phyloP scores from a whole-genome alignment of 2,329 filamentous ascomycete genomes.

The Fusarium sp. region DNA sequence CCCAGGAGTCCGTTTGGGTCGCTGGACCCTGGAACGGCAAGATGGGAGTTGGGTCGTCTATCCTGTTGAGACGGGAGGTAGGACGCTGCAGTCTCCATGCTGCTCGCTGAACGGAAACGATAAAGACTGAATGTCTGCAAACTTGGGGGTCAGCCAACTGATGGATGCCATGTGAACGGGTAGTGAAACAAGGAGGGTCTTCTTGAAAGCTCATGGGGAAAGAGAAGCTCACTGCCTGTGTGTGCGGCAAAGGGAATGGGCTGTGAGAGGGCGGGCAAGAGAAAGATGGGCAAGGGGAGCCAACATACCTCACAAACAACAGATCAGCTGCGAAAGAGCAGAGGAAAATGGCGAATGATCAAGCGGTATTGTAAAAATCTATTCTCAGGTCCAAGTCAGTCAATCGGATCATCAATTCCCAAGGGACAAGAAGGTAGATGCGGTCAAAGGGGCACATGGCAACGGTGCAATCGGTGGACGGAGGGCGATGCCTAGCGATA shows the following conservation, averaged over 20 bases:
- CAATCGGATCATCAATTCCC: background rate
- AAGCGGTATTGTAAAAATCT: conserved; percentile 47
- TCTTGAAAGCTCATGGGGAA: background rate
- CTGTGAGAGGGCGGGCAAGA: background rate
- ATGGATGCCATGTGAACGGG: background rate
- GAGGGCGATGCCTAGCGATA: background rate
- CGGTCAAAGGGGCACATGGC: background rate
- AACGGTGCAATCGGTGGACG: background rate
- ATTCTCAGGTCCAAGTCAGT: background rate
- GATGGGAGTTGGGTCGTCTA: conserved; percentile 47
- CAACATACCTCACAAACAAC: conserved; percentile 48
- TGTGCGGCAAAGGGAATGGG: background rate
- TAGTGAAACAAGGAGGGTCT: background rate
- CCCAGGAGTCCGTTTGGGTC: conserved; percentile 49
- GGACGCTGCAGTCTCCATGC: conserved; percentile 53
- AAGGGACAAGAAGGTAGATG: background rate
- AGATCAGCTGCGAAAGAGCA: conserved; percentile 47
- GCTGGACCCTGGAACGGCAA: conserved; percentile 45
- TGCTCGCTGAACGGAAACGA: conserved; percentile 46
- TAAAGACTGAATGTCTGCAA: conserved; percentile 50
- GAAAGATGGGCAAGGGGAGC: background rate
- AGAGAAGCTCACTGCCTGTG: background rate
- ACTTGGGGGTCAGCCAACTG: background rate
- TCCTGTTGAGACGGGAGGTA: conserved; percentile 48
- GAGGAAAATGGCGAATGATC: conserved; percentile 48